Percentiles rank a stretch among this genome's conserved stretches.
Evolutionary conservation across 1,284 basidiomycete species (phyloP).

Genomic region (Puccinia triticina): DNA sequence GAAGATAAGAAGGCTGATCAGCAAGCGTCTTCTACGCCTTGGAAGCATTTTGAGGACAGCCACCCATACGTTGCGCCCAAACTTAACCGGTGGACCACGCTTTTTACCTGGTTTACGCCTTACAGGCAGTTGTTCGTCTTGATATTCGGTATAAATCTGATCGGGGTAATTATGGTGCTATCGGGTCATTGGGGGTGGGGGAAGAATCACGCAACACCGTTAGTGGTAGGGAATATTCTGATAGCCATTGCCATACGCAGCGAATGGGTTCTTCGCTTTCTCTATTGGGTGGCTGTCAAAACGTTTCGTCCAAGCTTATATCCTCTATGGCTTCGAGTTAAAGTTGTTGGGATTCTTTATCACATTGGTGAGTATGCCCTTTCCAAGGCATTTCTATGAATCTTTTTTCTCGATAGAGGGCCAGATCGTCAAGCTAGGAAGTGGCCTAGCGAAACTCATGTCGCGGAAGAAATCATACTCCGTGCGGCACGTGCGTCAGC

Average conservation of each 20-base stretch:
- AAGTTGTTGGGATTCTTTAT: conserved; percentile 39
- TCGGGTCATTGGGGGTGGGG: conserved; percentile 21
- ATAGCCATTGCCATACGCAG: conserved; percentile 67
- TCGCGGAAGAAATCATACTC: too few relatives aligned
- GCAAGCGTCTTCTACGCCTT: background rate
- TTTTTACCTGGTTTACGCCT: background rate
- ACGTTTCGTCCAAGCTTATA: conserved; percentile 23
- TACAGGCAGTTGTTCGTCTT: conserved; percentile 5
- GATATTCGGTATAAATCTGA: conserved; percentile 2
- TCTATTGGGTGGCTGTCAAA: conserved; percentile 65
- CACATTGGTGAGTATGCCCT: conserved; percentile 40
- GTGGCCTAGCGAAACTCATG: too few relatives aligned
- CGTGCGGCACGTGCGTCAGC: too few relatives aligned
- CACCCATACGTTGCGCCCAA: background rate
- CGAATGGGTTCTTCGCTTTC: conserved; percentile 68
- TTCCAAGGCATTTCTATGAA: background rate
- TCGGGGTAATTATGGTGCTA: background rate
- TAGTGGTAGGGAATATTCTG: conserved; percentile 68
- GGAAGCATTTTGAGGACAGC: background rate
- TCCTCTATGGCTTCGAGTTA: conserved; percentile 25
- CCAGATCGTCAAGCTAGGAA: too few relatives aligned
- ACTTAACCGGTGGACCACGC: background rate
- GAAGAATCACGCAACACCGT: background rate
- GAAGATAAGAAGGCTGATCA: background rate
- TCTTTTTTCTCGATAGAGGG: background rate